Base-by-base conservation (phyloP, 2,329 filamentous ascomycete species). In the Trichophaea hybrida region DNA sequence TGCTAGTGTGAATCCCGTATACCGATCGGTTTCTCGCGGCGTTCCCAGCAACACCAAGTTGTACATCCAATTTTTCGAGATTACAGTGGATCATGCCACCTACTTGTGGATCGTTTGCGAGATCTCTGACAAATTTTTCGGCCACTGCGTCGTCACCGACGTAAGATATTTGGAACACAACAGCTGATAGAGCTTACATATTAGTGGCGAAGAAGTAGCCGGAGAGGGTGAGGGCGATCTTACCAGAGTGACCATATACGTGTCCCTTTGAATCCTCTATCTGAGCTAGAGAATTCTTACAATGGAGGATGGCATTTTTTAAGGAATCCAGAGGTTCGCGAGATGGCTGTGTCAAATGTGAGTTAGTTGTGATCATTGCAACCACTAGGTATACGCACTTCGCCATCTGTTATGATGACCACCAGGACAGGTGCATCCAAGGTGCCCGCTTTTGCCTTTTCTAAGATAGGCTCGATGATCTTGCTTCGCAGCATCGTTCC, bases 151-250 rank as follows among this genome's bases (percentile, higher is more conserved):
- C 52, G 8, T 59, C 24, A n/a, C 64, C 64, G 17, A 65, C 51
- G 37, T 62, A 58, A 13, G 40, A 59, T n/a, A 65, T 52, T 24
- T 63, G 61, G 46, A 65, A 65, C 33, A 59, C 50, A 17, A 64
- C 63, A 7, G 59, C 63, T 65, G 40, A 6, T 48, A 13, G 32
- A 7, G 3, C 5, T 37, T 12, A 24, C 17, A 35, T 31, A 32
- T 50, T 17, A 5, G 55, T 12, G 37, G 35, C 6, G 10, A 34
- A 32, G 12, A 31, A 10, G 46, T 33, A 10, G 40, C 2, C 37
- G 35, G 2, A 44, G 12, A 37, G n/a, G 8, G 17, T 6, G 10
- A 8, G 37, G 31, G n/a, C n/a, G 32, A 15, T 24, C 35, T 52
- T 55, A 62, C 60, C 13, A 3, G 43, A 53, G n/a, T 44, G 10